Conservation (phyloP, 305 asterid species). For the Plantago coronopus region DNA sequence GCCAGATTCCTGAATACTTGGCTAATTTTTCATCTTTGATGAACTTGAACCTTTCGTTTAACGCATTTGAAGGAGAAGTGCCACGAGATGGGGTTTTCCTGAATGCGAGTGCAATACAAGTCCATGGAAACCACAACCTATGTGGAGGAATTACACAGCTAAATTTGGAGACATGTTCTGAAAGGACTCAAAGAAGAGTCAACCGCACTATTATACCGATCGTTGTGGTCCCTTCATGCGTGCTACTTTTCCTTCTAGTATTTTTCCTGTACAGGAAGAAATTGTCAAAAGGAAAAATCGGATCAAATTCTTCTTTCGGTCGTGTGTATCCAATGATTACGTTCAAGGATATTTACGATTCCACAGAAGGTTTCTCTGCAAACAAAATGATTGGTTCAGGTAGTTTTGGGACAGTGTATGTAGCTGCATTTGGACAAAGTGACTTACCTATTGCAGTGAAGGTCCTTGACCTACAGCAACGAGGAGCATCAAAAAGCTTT, state of each 20-base stretch:
- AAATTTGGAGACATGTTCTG: not conserved
- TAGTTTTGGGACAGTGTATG: constrained; percentile 51
- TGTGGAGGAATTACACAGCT: constrained; percentile 20
- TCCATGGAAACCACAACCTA: constrained; percentile 42
- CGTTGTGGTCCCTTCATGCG: constrained; percentile 1
- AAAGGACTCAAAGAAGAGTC: not conserved
- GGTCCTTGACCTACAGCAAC: constrained; percentile 31
- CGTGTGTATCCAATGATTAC: constrained; percentile 18
- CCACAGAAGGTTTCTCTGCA: constrained; percentile 39
- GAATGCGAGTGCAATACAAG: constrained; percentile 37
- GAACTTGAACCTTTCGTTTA: constrained; percentile 52
- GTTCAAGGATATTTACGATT: constrained; percentile 46
- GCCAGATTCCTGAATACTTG: constrained; percentile 39
- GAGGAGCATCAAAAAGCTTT: constrained; percentile 37
- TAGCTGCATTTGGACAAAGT: constrained; percentile 22
- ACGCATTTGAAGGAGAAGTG: constrained; percentile 46
- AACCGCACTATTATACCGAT: constrained; percentile 12
- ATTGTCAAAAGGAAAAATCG: not conserved
- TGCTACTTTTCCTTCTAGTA: constrained; percentile 1
- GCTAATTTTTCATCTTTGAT: constrained; percentile 38
- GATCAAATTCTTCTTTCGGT: not conserved
- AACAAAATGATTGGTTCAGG: constrained; percentile 54
- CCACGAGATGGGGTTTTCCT: constrained; percentile 43
- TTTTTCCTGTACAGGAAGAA: not conserved
- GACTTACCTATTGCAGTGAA: constrained; percentile 45